phyloP scores from a whole-genome alignment of 1,139 yeast species.

The Spencermartinsiella ligniputridi region DNA sequence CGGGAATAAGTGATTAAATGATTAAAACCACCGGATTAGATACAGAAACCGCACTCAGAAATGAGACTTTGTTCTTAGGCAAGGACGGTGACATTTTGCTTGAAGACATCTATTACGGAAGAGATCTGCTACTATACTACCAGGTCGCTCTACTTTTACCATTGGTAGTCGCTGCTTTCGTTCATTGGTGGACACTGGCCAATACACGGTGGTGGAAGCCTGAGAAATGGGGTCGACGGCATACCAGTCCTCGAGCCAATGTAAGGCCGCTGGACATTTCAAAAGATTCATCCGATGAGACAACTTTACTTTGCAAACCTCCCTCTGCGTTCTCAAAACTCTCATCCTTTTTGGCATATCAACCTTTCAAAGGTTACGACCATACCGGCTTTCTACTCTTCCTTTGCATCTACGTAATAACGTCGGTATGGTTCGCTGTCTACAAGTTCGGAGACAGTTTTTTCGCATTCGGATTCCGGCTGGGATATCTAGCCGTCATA shows the following conservation, averaged over 20 bases:
- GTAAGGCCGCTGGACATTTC: too few relatives aligned
- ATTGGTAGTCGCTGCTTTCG: slow-evolving; percentile 5
- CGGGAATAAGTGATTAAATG: neutral
- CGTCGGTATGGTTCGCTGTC: slow-evolving; percentile 14
- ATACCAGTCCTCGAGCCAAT: neutral
- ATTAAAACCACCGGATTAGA: neutral
- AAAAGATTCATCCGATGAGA: too few relatives aligned
- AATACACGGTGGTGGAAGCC: slow-evolving; percentile 1
- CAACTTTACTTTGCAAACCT: neutral
- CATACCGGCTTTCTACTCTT: slow-evolving; percentile 13
- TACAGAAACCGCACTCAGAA: slow-evolving; percentile 2
- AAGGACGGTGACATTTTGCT: slow-evolving; percentile 12
- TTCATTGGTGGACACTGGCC: slow-evolving; percentile 8
- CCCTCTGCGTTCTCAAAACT: neutral
- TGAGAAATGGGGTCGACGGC: neutral
- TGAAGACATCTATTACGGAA: slow-evolving; percentile 12
- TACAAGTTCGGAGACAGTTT: slow-evolving; percentile 14
- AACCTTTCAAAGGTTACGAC: slow-evolving; percentile 15
- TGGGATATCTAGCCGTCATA: slow-evolving; percentile 23
- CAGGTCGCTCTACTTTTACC: slow-evolving; percentile 7
- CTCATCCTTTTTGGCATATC: slow-evolving; percentile 13
- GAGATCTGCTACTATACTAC: slow-evolving; percentile 9
- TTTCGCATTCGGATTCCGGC: slow-evolving; percentile 23
- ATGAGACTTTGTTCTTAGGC: slow-evolving; percentile 13
- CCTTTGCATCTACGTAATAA: slow-evolving; percentile 12